A percentile compares a stretch with the other conserved stretches of the same genome.
These are phyloP conservation scores for Phyllostachys edulis DNA, from an alignment of 176 grass and related monocot species.

Conservation along the genomic window DNA sequence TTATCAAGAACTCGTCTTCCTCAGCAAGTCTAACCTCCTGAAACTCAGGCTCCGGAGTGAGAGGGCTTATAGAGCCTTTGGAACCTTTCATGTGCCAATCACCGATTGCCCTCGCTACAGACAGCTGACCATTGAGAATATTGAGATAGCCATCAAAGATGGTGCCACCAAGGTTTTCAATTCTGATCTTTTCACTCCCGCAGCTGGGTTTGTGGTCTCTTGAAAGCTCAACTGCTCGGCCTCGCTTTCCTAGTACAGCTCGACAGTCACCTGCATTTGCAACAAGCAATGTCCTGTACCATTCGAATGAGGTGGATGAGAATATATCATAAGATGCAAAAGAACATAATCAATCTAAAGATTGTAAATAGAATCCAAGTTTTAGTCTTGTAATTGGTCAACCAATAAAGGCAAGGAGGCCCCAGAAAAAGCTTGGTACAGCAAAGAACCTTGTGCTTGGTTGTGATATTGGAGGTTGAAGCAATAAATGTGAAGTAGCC, in stretches of 20 bases:
- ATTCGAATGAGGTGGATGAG: constrained; percentile 40
- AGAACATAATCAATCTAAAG: constrained; percentile 17
- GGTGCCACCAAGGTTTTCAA: constrained; percentile 78
- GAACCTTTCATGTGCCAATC: constrained; percentile 94
- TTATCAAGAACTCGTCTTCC: constrained; percentile 95
- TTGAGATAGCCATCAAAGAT: constrained; percentile 87
- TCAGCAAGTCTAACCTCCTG: constrained; percentile 61
- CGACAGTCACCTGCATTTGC: constrained; percentile 91
- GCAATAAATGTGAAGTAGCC: constrained; percentile 35
- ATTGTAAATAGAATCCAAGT: constrained; percentile 1
- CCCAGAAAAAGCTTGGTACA: constrained; percentile 30
- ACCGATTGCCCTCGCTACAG: constrained; percentile 87
- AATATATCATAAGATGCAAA: constrained; percentile 23
- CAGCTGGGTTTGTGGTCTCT: constrained; percentile 87
- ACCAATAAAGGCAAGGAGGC: constrained; percentile 11
- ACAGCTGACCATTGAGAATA: constrained; percentile 85
- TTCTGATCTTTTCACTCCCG: constrained; percentile 67
- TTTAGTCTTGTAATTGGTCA: background rate
- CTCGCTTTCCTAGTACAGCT: constrained; percentile 82
- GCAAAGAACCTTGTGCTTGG: constrained; percentile 24
- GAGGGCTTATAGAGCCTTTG: constrained; percentile 66
- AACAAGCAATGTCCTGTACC: constrained; percentile 70
- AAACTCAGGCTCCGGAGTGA: constrained; percentile 81
- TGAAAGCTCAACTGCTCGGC: constrained; percentile 76
- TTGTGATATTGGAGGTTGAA: constrained; percentile 21